Evolutionary conservation across 2,329 filamentous ascomycete genomes (phyloP), one percentile per base, ranked within the genome.

Genomic region (Exophiala dermatitidis): DNA sequence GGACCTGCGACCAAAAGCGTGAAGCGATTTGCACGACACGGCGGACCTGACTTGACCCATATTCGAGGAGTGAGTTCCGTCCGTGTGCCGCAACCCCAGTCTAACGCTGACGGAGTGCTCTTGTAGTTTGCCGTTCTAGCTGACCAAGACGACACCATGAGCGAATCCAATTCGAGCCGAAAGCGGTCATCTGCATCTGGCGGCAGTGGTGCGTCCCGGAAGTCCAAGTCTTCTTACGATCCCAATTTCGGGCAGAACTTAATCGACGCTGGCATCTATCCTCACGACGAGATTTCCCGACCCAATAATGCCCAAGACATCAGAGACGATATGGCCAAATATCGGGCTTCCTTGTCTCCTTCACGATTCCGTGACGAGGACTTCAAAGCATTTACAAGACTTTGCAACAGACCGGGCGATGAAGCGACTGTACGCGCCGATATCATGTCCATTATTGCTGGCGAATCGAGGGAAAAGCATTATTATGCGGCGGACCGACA

Each of bases 191-290:
- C 6, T 43, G 5, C 45, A n/a, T 40, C 7, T 47, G 52, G 41
- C 50, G 43, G 41, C 42, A 43, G 12, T 53, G 50, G 19, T 50
- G 41, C 19, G 52, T 58, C 34, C 58, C 49, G 57, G 29, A 51
- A 44, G 19, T 19, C 19, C 19, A 19, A 19, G 19, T 19, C 19
- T 19, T 19, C 19, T 19, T 19, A 19, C 19, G 19, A 19, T 46
- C 40, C 37, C 7, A 54, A 54, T 49, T 73, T 72, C 60, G 63
- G 70, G 47, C 65, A 69, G 49, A 63, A 70, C 45, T 57, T 74
- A 38, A 66, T 68, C 48, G 67, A 74, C 50, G 40, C 66, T 57
- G 52, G 52, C 9, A 57, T 73, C 38, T 67, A 69, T 47, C 58
- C 66, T 31, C 26, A 57, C 32, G 3, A 28, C 5, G 12, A 43